Evolutionary conservation across 1,284 basidiomycete species (phyloP).

Genomic region (Irpex lacteus): DNA sequence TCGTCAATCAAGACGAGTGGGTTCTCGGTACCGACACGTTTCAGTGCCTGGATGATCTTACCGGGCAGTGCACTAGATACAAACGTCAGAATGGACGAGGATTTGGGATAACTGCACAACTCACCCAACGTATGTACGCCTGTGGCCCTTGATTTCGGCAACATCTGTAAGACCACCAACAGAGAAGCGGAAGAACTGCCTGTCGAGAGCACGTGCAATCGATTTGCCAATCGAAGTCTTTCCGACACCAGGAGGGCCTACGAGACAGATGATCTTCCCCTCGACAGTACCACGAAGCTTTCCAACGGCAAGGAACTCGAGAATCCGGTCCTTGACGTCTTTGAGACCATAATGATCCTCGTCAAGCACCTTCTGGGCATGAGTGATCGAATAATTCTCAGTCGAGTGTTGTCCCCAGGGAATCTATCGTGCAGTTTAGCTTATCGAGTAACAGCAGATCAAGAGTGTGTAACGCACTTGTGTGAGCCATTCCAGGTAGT

Average conservation of each 20-base stretch:
- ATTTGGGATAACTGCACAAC: constrained; percentile 23
- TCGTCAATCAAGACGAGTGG: constrained; percentile 97
- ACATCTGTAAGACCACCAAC: constrained; percentile 97
- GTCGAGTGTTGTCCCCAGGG: constrained; percentile 96
- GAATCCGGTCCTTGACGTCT: constrained; percentile 95
- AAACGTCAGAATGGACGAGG: constrained; percentile 6
- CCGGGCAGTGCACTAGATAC: constrained; percentile 81
- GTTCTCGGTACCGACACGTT: constrained; percentile 96
- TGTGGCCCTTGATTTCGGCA: constrained; percentile 98
- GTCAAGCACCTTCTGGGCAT: constrained; percentile 85
- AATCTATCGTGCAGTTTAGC: constrained; percentile 45
- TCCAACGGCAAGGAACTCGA: constrained; percentile 97
- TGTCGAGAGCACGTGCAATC: constrained; percentile 83
- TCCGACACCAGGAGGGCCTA: constrained; percentile 96
- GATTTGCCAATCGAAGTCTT: constrained; percentile 95
- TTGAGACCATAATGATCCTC: constrained; percentile 97
- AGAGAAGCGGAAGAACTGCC: constrained; percentile 94
- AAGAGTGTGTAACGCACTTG: constrained; percentile 46
- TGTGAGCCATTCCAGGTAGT: constrained; percentile 96
- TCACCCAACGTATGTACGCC: constrained; percentile 93
- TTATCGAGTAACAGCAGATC: background rate
- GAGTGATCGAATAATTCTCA: constrained; percentile 90
- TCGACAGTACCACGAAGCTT: constrained; percentile 96
- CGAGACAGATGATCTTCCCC: constrained; percentile 97
- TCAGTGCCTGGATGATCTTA: constrained; percentile 97